Conservation (phyloP, 2,329 filamentous ascomycete species). For the Colletotrichum australisinense region DNA sequence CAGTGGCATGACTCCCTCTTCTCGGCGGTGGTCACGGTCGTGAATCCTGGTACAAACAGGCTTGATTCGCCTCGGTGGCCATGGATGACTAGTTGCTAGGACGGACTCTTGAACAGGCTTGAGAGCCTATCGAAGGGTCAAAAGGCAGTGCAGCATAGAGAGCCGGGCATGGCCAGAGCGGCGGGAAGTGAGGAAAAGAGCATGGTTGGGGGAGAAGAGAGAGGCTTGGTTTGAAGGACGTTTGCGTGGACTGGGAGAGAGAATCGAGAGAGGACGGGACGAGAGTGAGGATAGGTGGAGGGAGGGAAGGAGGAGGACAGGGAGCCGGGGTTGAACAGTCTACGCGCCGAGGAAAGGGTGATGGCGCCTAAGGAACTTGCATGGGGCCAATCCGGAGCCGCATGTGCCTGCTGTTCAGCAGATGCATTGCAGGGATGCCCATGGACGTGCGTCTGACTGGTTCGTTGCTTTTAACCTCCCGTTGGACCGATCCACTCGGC, state of each 20-base stretch:
- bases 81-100: slow-evolving; percentile 19
- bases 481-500: slow-evolving; percentile 5
- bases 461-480: slow-evolving; percentile 33
- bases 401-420: slow-evolving; percentile 37
- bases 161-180: slow-evolving; percentile 6
- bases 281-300: background rate
- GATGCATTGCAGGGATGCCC: slow-evolving; percentile 30
- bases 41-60: slow-evolving; percentile 28
- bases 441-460: slow-evolving; percentile 23
- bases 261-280: background rate
- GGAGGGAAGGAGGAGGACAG: slow-evolving; percentile 10
- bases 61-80: slow-evolving; percentile 28
- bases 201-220: slow-evolving; percentile 26
- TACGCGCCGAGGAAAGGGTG: slow-evolving; percentile 39
- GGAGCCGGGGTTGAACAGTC: slow-evolving; percentile 33
- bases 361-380: slow-evolving; percentile 39
- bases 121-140: slow-evolving; percentile 27
- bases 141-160: background rate
- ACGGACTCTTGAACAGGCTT: slow-evolving; percentile 3
- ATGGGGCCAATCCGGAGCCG: slow-evolving; percentile 38
- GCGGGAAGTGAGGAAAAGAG: slow-evolving; percentile 27
- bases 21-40: slow-evolving; percentile 20
- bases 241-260: background rate
- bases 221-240: background rate
- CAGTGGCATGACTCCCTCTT: slow-evolving; percentile 29